Conservation (phyloP, 73 alveolate genomes). For the Breviolum minutum region DNA sequence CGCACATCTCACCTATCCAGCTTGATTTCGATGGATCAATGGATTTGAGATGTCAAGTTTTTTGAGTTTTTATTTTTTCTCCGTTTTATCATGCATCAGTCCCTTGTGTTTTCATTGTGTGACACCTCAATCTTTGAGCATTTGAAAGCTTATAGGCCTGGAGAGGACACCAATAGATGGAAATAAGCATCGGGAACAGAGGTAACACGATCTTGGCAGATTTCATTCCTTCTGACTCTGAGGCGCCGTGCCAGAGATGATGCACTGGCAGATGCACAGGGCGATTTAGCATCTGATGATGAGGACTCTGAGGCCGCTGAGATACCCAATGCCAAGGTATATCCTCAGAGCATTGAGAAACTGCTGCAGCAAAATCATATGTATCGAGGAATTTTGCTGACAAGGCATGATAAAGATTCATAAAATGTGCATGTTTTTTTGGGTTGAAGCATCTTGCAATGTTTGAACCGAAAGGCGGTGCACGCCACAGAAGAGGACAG, state of each 20-base stretch:
- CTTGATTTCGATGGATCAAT: too few species aligned
- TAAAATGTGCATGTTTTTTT: not conserved
- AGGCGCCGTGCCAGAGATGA: conserved; percentile 72
- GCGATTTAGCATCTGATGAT: conserved; percentile 37
- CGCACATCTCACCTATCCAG: too few species aligned
- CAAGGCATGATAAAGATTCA: not conserved
- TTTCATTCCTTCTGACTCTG: not conserved
- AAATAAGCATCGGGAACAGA: not conserved
- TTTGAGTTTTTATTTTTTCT: too few species aligned
- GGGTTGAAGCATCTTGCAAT: not conserved
- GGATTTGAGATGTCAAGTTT: too few species aligned
- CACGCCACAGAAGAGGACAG: conserved; percentile 9
- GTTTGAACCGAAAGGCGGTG: not conserved
- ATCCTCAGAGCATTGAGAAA: not conserved
- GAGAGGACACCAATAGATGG: too few species aligned
- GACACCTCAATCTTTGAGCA: not conserved
- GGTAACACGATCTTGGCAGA: not conserved
- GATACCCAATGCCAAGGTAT: not conserved
- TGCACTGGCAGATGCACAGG: conserved; percentile 52
- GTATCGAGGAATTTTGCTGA: not conserved
- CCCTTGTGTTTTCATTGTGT: too few species aligned
- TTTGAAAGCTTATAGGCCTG: not conserved
- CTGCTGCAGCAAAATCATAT: not conserved
- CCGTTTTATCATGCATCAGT: too few species aligned
- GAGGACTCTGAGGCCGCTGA: conserved; percentile 40